Evolutionary conservation across 352 stramenopile species (phyloP), one percentile per base, ranked within the genome.

Genomic region (Globisporangium rhizosaccharum): DNA sequence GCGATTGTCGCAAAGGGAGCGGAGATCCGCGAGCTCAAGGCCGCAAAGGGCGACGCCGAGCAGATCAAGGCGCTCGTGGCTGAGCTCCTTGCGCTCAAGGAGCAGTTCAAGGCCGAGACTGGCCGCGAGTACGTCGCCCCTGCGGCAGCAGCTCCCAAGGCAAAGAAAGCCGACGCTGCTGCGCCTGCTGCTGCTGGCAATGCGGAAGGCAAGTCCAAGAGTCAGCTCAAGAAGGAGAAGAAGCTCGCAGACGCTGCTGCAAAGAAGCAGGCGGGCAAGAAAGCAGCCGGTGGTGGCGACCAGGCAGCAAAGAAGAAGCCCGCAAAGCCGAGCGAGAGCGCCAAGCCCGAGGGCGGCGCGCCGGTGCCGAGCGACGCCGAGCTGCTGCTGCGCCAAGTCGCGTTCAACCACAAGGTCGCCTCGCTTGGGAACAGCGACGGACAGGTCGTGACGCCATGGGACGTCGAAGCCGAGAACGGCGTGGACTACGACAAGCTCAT

Each of bases 401-500:
- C 85, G 57, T 94, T 92, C 67, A 67, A 90, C 65, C 72, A 88
- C 57, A 75, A 89, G 56, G 70, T 85, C 26, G 49, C 74, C 45
- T 78, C 79, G 20, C 73, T 73, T 23, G 70, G 71, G 47, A 78
- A 75, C 53, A 67, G 57, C 15, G 68, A 75, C 42, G 86, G 72
- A 0, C 92, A 98, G 74, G 68, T 91, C 4, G 86, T 98, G 57
- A 97, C 90, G 37, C 92, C 92, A 18, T 98, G 92, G 92, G 90
- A 96, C 45, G 90, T 97, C 18, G 89, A 97, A 52, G 97, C 96
- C 11, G 92, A 97, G 63, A 90, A 94, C 57, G 92, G 90, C 53
- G 97, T 99, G 52, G 97, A 99, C 79, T 99, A 99, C 69, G 90
- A 96, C 71, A 99, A 99, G 74, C 85, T 99, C 15, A 97, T 99